Evolutionary conservation across 2,329 filamentous ascomycete genomes (phyloP), one percentile per base, ranked within the genome.

Genomic region (Penicillium expansum): DNA sequence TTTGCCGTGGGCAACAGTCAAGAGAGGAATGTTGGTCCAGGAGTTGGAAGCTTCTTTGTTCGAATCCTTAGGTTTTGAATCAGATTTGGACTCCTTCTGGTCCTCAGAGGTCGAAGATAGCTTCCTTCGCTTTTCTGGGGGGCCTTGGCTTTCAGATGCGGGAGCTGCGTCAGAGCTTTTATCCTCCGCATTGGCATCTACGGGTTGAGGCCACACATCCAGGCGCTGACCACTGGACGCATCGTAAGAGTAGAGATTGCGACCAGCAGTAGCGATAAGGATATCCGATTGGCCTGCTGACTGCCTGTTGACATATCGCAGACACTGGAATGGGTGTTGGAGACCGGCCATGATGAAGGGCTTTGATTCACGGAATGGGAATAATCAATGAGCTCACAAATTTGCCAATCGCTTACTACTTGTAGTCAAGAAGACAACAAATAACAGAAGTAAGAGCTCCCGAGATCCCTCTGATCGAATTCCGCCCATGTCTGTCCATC

Each of bases 181-280:
- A 42, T 62, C 52, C 58, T 73, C 58, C 55, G 68, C 55, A 66
- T 69, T 27, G 61, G 72, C 61, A 64, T 64, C 59, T 62, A 63
- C 54, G 50, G 69, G 62, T 42, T 66, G 58, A 24, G 79, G 77
- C 89, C 89, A 92, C 67, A 80, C 78, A 42, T 83, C 85, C 18
- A 90, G 71, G 50, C 84, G 77, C 47, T 77, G 74, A 32, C 86
- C 84, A 59, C 83, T 79, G n/a, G 76, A 68, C 7, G 86, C 75
- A 67, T 80, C 80, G 71, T 91, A 88, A 2, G 85, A 83, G 67
- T 90, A 83, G 52, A 97, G 83, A 65, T 82, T 84, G 47, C 87
- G 83, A 14, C 90, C 91, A 59, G 86, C 86, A 27, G 90, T 89
- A 37, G 88, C 89, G 64, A 95, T 81, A 18, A 97, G 73, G 20